Percentiles rank a stretch among this genome's conserved stretches.
Evolutionary conservation across 1,139 yeast genomes (phyloP).

Genomic region (Debaryomycetaceae sp.): DNA sequence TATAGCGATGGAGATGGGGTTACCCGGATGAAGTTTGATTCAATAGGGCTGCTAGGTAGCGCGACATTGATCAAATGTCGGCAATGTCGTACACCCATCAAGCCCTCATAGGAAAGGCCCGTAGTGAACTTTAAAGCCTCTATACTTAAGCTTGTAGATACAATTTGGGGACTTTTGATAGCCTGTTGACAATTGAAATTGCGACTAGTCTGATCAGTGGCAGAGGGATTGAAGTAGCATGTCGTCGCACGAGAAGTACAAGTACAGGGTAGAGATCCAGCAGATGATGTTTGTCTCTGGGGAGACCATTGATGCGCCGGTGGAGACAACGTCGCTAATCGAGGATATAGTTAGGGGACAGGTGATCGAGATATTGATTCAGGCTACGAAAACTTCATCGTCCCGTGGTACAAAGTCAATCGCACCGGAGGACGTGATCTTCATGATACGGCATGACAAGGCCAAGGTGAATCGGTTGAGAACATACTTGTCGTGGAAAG

Average conservation of each 20-base stretch:
- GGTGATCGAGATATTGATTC: slow-evolving; percentile 82
- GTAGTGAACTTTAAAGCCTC: too few species aligned
- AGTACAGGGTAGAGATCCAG: slow-evolving; percentile 81
- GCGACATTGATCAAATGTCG: too few species aligned
- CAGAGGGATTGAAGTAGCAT: not conserved
- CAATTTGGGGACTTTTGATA: too few species aligned
- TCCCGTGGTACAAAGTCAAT: slow-evolving; percentile 81
- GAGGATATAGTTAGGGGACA: slow-evolving; percentile 96
- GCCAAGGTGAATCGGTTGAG: slow-evolving; percentile 91
- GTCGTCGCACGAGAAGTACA: slow-evolving; percentile 45
- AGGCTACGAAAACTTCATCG: slow-evolving; percentile 75
- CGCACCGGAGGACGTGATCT: slow-evolving; percentile 90
- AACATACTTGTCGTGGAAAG: slow-evolving; percentile 95
- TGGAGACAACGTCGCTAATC: slow-evolving; percentile 83
- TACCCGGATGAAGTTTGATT: too few species aligned
- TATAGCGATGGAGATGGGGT: too few species aligned
- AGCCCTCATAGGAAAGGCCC: too few species aligned
- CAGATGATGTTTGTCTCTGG: slow-evolving; percentile 99
- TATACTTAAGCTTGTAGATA: too few species aligned
- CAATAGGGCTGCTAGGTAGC: too few species aligned
- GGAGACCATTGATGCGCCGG: slow-evolving; percentile 90
- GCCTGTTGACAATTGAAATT: too few species aligned
- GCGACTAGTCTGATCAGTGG: too few species aligned
- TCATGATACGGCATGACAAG: slow-evolving; percentile 85
- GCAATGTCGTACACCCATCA: too few species aligned